Evolutionary conservation across 495 filamentous ascomycete genomes (phyloP).

Genomic region (Cryomyces minteri): DNA sequence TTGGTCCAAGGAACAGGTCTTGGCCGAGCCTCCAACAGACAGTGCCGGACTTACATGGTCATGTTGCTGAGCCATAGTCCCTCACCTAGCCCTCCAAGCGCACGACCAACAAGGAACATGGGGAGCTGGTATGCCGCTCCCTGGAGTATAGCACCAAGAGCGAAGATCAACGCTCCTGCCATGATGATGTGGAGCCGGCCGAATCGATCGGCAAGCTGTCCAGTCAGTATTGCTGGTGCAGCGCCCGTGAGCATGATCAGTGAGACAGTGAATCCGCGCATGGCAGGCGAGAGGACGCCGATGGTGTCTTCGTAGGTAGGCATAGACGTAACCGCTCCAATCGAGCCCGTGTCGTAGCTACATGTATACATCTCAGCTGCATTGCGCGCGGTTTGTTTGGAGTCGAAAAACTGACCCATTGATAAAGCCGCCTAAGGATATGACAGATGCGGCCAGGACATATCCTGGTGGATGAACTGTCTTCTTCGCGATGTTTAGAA

Average conservation of each 20-base stretch:
- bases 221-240: conserved; percentile 41
- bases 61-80: conserved; percentile 8
- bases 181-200: conserved; percentile 25
- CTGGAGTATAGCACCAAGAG: conserved; percentile 7
- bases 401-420: conserved; percentile 5
- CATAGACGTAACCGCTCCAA: conserved; percentile 46
- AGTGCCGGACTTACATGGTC: conserved; percentile 4
- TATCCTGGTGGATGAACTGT: conserved; percentile 7
- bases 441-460: conserved; percentile 6
- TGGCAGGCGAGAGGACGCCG: conserved; percentile 31
- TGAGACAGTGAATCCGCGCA: conserved; percentile 44
- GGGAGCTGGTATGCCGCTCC: conserved; percentile 1
- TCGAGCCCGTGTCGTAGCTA: conserved; percentile 41
- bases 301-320: conserved; percentile 29
- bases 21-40: neutral
- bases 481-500: too few relatives aligned
- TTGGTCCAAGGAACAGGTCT: neutral
- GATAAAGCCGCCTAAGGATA: conserved; percentile 11
- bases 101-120: conserved; percentile 9
- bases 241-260: conserved; percentile 44
- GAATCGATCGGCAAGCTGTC: conserved; percentile 38
- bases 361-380: neutral
- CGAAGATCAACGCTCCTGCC: conserved; percentile 7
- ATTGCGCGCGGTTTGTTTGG: neutral
- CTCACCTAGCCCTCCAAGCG: conserved; percentile 7